A percentile compares a stretch with the other conserved stretches of the same genome.
These are phyloP conservation scores for Geranium incanum DNA, from an alignment of 441 rosid species.

Conservation along the genomic window DNA sequence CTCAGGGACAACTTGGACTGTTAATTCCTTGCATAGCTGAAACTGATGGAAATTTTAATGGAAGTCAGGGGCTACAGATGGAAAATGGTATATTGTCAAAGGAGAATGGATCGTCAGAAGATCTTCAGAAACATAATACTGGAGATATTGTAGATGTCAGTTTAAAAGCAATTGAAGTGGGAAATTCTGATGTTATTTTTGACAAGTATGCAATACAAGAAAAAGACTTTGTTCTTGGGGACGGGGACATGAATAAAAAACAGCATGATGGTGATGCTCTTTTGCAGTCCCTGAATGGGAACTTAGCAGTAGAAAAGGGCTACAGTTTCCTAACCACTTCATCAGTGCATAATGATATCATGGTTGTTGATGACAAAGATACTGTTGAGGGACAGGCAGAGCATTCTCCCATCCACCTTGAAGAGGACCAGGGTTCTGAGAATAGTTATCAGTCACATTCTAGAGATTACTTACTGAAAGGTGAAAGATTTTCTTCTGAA, in stretches of 20 bases:
- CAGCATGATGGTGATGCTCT: neutral
- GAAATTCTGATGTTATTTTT: neutral
- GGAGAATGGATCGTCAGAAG: slow-evolving; percentile 2
- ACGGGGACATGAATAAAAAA: neutral
- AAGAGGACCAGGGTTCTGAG: slow-evolving; percentile 1
- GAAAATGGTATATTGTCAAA: neutral
- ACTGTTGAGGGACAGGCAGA: neutral
- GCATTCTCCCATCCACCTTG: neutral
- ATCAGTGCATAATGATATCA: neutral
- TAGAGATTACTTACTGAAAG: slow-evolving; percentile 1
- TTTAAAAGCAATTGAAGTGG: slow-evolving; percentile 1
- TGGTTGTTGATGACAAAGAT: slow-evolving; percentile 3
- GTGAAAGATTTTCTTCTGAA: neutral
- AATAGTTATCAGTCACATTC: neutral
- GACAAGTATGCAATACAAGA: neutral
- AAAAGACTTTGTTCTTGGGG: slow-evolving; percentile 5
- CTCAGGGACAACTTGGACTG: neutral
- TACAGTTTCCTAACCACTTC: neutral
- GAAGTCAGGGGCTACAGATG: slow-evolving; percentile 6
- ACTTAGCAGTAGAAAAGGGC: slow-evolving; percentile 1
- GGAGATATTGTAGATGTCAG: neutral
- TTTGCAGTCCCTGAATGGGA: neutral
- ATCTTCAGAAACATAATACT: neutral
- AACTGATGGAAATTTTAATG: neutral
- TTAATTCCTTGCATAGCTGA: slow-evolving; percentile 6